Percentiles rank a stretch among this genome's conserved stretches.
phyloP scores from a whole-genome alignment of 2,329 filamentous ascomycete genomes.

The Apiospora hydei region DNA sequence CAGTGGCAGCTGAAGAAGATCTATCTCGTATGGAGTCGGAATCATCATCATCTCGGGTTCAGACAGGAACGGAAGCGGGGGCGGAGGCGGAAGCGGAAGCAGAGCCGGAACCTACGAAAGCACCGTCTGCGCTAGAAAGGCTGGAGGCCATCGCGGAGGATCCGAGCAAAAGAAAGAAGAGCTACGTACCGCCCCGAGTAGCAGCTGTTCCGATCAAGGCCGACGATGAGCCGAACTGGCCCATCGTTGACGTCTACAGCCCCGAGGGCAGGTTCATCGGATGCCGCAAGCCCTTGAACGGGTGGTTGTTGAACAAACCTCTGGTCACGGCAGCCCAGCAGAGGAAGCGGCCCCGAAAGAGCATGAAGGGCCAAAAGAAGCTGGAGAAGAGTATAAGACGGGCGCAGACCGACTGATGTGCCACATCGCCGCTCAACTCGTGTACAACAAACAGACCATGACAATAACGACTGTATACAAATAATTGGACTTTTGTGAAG shows the following conservation, averaged over 20 bases:
- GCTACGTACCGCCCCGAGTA: constrained; percentile 27
- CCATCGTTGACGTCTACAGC: constrained; percentile 82
- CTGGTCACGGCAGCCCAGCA: constrained; percentile 55
- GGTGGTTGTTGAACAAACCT: constrained; percentile 69
- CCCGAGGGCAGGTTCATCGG: constrained; percentile 85
- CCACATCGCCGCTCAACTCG: not conserved
- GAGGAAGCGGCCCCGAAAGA: constrained; percentile 67
- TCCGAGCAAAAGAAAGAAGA: constrained; percentile 27
- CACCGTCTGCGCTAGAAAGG: constrained; percentile 34
- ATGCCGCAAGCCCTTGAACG: constrained; percentile 72
- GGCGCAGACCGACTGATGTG: constrained; percentile 29
- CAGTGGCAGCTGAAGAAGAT: constrained; percentile 32
- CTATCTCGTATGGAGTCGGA: not conserved
- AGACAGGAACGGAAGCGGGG: not conserved
- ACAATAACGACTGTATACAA: not conserved
- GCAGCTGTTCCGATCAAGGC: constrained; percentile 27
- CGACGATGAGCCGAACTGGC: constrained; percentile 53
- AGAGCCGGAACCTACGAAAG: not conserved
- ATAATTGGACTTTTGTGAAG: not conserved
- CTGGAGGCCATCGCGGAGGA: constrained; percentile 33
- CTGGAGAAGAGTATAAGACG: constrained; percentile 51
- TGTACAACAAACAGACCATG: not conserved
- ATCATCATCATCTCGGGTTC: not conserved
- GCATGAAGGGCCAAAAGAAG: constrained; percentile 72
- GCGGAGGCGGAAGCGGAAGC: not conserved